These are phyloP conservation scores for Coniochaeta sp. DNA, from an alignment of 2,329 filamentous ascomycete genomes.

Conservation along the genomic window DNA sequence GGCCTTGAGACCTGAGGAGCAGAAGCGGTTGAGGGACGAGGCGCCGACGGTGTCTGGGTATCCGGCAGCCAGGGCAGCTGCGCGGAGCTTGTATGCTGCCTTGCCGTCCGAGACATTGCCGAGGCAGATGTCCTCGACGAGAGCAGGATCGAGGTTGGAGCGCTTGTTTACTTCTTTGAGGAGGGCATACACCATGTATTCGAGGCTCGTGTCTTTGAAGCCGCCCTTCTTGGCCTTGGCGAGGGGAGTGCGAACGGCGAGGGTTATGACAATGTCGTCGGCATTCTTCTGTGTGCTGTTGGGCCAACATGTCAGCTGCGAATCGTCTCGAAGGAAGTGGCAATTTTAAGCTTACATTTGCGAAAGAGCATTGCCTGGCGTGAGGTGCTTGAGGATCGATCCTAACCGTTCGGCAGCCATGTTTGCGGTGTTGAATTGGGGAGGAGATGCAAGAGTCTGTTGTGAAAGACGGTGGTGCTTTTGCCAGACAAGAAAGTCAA, in stretches of 20 bases:
- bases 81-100: conserved; percentile 85
- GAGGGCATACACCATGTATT: conserved; percentile 77
- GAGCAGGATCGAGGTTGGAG: conserved; percentile 68
- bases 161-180: conserved; percentile 69
- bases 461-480: not conserved
- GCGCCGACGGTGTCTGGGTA: conserved; percentile 85
- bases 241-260: conserved; percentile 82
- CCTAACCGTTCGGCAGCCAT: conserved; percentile 84
- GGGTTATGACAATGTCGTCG: conserved; percentile 94
- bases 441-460: not conserved
- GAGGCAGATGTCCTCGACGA: conserved; percentile 85
- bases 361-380: conserved; percentile 64
- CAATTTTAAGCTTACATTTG: conserved; percentile 75
- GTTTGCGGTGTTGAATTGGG: conserved; percentile 7
- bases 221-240: conserved; percentile 86
- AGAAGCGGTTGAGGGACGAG: conserved; percentile 89
- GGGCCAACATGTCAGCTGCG: conserved; percentile 14
- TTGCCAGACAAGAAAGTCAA: not conserved
- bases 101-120: conserved; percentile 87
- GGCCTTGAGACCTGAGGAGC: conserved; percentile 91
- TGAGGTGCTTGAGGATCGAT: conserved; percentile 81
- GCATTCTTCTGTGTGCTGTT: conserved; percentile 81
- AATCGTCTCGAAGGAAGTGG: not conserved
- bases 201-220: conserved; percentile 88
- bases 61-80: conserved; percentile 81